Evolutionary conservation across 2,329 filamentous ascomycete genomes (phyloP).

Genomic region (Ceratocystis cubensis): DNA sequence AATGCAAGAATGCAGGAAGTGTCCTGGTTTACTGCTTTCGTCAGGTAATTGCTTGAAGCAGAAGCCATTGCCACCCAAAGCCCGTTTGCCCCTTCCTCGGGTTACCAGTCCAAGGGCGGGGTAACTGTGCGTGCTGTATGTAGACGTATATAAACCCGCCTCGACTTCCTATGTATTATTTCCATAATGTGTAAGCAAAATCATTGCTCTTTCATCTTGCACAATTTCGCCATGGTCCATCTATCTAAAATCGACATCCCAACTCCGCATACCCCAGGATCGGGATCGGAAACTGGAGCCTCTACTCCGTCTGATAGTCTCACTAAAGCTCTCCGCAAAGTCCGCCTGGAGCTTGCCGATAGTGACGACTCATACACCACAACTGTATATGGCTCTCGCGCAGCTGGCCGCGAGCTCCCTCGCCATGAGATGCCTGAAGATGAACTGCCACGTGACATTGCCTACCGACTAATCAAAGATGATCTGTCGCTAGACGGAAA

Average conservation of each 20-base stretch:
- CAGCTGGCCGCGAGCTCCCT: conserved; percentile 69
- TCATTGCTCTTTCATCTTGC: background rate
- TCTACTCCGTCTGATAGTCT: conserved; percentile 25
- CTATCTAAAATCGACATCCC: conserved; percentile 29
- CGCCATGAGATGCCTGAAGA: conserved; percentile 73
- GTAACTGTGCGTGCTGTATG: background rate
- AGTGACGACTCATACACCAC: conserved; percentile 51
- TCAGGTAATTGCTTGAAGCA: background rate
- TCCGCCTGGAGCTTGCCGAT: conserved; percentile 38
- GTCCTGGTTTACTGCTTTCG: background rate
- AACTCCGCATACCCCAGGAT: conserved; percentile 23
- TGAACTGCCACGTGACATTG: conserved; percentile 83
- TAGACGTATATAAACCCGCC: background rate
- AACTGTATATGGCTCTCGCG: conserved; percentile 78
- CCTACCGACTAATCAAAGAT: conserved; percentile 96
- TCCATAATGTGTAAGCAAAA: background rate
- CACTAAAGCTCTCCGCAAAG: conserved; percentile 31
- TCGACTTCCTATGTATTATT: background rate
- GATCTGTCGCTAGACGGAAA: conserved; percentile 85
- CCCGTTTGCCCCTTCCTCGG: background rate
- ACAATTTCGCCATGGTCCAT: conserved; percentile 36
- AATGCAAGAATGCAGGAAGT: background rate
- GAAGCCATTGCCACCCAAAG: background rate
- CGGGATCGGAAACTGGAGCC: background rate
- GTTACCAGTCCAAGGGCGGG: background rate